Evolutionary conservation across 1,284 basidiomycete species (phyloP).

Genomic region (Puccinia hordei): DNA sequence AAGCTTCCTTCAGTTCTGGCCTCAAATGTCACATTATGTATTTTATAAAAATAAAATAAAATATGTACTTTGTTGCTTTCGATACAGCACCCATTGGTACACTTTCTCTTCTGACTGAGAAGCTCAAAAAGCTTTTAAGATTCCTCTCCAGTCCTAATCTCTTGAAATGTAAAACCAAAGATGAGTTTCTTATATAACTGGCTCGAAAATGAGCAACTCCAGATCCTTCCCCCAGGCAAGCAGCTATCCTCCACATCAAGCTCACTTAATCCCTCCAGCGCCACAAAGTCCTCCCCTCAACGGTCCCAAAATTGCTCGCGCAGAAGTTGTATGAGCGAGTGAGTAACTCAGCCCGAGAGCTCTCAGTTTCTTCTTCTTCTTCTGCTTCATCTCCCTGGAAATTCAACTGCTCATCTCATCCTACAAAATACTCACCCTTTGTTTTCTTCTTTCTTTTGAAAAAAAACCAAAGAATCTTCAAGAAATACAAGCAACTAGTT

Average conservation of each 20-base stretch:
- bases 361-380: too few species aligned
- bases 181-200: not conserved
- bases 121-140: not conserved
- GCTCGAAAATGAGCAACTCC: not conserved
- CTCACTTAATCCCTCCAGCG: not conserved
- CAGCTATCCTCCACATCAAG: not conserved
- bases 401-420: not conserved
- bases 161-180: not conserved
- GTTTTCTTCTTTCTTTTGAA: not conserved
- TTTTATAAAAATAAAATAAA: too few species aligned
- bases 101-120: not conserved
- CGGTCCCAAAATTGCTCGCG: not conserved
- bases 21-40: too few species aligned
- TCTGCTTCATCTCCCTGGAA: too few species aligned
- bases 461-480: not conserved
- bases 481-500: not conserved
- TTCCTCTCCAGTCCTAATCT: not conserved
- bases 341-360: not conserved
- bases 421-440: not conserved
- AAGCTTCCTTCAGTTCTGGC: too few species aligned
- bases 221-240: not conserved
- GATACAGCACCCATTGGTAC: not conserved
- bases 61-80: not conserved
- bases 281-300: not conserved
- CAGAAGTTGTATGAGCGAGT: not conserved